These are phyloP conservation scores for Phellopilus nigrolimitatus DNA, from an alignment of 1,284 basidiomycete genomes.

Conservation along the genomic window DNA sequence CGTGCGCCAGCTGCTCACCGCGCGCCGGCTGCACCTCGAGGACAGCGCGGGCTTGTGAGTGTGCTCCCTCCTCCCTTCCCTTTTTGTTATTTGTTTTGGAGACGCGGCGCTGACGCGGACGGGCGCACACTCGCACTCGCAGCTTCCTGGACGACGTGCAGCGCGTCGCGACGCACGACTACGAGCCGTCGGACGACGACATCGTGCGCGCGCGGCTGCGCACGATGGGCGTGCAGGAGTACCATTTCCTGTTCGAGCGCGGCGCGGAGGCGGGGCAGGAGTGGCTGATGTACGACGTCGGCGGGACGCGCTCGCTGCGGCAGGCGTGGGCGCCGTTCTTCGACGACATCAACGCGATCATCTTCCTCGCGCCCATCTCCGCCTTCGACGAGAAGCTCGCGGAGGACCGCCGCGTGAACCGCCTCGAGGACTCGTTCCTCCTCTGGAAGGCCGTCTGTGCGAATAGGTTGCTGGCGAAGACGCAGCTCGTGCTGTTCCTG, in stretches of 20 bases:
- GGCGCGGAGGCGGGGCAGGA: conserved; percentile 68
- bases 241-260: conserved; percentile 69
- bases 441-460: conserved; percentile 75
- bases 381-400: conserved; percentile 41
- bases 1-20: conserved; percentile 53
- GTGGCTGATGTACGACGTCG: conserved; percentile 78
- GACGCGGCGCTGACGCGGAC: conserved; percentile 14
- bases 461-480: conserved; percentile 65
- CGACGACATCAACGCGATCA: conserved; percentile 47
- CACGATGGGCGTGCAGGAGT: conserved; percentile 72
- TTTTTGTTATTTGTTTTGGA: too few species aligned
- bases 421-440: conserved; percentile 67
- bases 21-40: conserved; percentile 62
- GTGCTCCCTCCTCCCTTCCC: neutral
- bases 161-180: conserved; percentile 56
- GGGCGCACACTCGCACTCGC: conserved; percentile 10
- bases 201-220: conserved; percentile 24
- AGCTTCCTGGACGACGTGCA: conserved; percentile 71
- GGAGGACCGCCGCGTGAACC: conserved; percentile 35
- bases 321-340: conserved; percentile 69
- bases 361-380: conserved; percentile 28
- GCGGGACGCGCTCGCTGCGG: conserved; percentile 61
- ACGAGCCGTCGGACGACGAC: conserved; percentile 65
- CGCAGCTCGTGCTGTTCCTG: conserved; percentile 72
- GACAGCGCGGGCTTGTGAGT: conserved; percentile 71